Percentiles rank a stretch among this genome's conserved stretches.
These are phyloP conservation scores for Leishmania aethiopica DNA, from an alignment of 208 protist genomes.

Conservation along the genomic window DNA sequence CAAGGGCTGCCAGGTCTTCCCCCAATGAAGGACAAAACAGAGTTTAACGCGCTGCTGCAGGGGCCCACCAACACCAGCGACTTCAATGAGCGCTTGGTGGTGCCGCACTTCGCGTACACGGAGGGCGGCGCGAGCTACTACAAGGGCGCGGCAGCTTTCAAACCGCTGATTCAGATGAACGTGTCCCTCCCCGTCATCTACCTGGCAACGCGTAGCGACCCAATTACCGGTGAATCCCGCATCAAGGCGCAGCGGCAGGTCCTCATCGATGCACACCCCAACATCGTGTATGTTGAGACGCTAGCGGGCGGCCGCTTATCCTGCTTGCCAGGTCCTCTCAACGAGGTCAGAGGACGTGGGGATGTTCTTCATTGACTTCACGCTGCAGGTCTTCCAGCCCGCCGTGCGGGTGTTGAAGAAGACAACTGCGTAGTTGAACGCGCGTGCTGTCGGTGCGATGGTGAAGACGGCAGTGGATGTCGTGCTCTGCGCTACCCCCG, in stretches of 20 bases:
- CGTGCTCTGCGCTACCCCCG: background rate
- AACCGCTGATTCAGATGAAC: conserved; percentile 35
- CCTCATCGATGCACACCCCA: conserved; percentile 35
- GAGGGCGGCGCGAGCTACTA: conserved; percentile 45
- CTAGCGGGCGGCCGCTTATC: conserved; percentile 61
- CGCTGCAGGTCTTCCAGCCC: conserved; percentile 27
- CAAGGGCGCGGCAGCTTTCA: conserved; percentile 34
- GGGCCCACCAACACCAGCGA: conserved; percentile 33
- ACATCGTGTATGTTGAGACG: conserved; percentile 58
- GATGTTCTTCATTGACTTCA: conserved; percentile 38
- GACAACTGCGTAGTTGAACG: conserved; percentile 2
- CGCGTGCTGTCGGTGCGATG: background rate
- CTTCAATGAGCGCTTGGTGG: conserved; percentile 49
- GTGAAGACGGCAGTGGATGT: background rate
- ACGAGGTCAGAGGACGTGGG: conserved; percentile 18
- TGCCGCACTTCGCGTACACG: conserved; percentile 55
- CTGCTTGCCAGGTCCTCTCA: conserved; percentile 44
- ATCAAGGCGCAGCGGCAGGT: conserved; percentile 41
- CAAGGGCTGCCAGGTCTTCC: conserved; percentile 30
- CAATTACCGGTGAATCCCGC: conserved; percentile 33
- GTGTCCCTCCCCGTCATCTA: conserved; percentile 39
- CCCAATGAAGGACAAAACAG: conserved; percentile 19
- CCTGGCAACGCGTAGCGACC: conserved; percentile 49
- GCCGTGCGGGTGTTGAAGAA: conserved; percentile 3
- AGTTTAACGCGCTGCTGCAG: conserved; percentile 16